Base-by-base conservation (phyloP, 106 monocot genomes). In the Cymbidium sinense region DNA sequence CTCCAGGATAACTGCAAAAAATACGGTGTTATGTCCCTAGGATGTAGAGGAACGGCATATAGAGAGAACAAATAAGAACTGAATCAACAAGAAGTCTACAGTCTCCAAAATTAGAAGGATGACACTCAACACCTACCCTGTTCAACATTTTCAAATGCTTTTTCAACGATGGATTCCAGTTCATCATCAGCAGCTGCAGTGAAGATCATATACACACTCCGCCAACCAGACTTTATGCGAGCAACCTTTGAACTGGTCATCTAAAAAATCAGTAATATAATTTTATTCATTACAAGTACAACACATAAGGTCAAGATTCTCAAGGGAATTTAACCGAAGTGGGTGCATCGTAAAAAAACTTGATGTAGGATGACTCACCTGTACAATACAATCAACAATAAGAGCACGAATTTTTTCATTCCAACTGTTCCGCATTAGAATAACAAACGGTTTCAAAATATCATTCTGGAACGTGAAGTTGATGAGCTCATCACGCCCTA, bases 391-490 rank as follows among this genome's bases (percentile, higher is more conserved):
- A 81, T 95, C 95, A 82, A 99, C 99, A 84, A 99, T 99, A 50
- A 99, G 85, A 25, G 89, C 79, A 20, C 99, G 88, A 30, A 99
- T 93, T 75, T 85, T 84, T 74, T 90, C 90, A 83, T 76, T 95
- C 72, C 78, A 83, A 77, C 95, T 95, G 83, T 92, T 95, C 18
- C 92, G 88, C 99, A 99, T 99, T 7, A 99, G 88, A 85, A 99
- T 86, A 61, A 99, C 99, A 91, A 99, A 99, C 43, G 99, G 99
- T 81, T 95, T 99, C 61, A 99, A 71, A 67, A 99, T 95, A 75
- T 99, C 99, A 85, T 95, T 99, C 79, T 99, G 99, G 81, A 99
- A 99, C 18, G 94, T 95, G 82, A 95, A 99, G 73, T 99, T 95
- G 36, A 82, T 87, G 27, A 99, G 86, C 77, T 99, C 99, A 47